Evolutionary conservation across 352 stramenopile species (phyloP).

Genomic region (Phytopythium kandeliae): DNA sequence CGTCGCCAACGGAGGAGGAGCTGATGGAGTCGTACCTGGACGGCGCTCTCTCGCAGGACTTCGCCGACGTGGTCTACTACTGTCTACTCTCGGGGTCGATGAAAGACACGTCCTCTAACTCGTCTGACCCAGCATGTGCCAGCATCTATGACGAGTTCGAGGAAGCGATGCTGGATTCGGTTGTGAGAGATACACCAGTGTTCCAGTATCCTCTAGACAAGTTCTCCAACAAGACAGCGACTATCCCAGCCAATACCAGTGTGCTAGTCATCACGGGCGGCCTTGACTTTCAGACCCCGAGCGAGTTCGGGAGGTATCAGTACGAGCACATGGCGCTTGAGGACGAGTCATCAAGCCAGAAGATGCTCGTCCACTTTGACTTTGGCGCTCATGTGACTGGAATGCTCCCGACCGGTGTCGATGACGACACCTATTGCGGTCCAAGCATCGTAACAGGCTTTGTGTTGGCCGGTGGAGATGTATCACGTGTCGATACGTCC

Average conservation of each 20-base stretch:
- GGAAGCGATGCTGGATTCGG: neutral
- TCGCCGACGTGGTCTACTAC: constrained; percentile 11
- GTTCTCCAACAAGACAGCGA: constrained; percentile 27
- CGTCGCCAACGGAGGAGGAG: constrained; percentile 16
- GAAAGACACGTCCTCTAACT: neutral
- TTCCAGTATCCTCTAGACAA: constrained; percentile 29
- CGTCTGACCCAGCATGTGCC: constrained; percentile 14
- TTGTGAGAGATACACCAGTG: constrained; percentile 3
- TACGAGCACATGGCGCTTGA: constrained; percentile 14
- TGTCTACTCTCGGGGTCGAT: constrained; percentile 23
- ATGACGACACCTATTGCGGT: constrained; percentile 24
- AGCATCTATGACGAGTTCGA: constrained; percentile 4
- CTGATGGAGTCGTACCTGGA: constrained; percentile 12
- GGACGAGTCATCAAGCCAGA: constrained; percentile 17
- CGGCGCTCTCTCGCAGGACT: constrained; percentile 16
- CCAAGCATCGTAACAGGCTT: constrained; percentile 32
- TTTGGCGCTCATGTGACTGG: constrained; percentile 32
- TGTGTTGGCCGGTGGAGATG: constrained; percentile 15
- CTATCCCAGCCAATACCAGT: constrained; percentile 20
- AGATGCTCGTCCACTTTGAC: constrained; percentile 40
- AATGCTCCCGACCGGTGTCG: constrained; percentile 15
- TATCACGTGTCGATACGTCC: constrained; percentile 22
- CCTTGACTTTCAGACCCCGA: constrained; percentile 35
- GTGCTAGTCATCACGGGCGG: constrained; percentile 37
- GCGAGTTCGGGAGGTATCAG: constrained; percentile 28